Percentiles rank a stretch among this genome's conserved stretches.
These are phyloP conservation scores for Ailanthus altissimus DNA, from an alignment of 345 rosid species.

Conservation along the genomic window DNA sequence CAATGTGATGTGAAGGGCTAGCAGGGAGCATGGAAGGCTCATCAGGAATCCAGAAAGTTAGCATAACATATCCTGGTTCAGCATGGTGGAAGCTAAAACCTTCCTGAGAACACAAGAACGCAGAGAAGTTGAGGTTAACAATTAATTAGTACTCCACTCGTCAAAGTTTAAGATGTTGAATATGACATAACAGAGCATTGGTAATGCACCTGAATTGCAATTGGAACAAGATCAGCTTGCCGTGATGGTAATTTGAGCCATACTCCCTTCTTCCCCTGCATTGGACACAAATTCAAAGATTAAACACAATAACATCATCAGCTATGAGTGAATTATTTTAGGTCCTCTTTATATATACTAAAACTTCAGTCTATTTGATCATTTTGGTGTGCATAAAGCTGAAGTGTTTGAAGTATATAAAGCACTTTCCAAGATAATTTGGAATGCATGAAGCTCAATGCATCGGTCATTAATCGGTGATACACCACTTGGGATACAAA, in stretches of 20 bases:
- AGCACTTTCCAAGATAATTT: neutral
- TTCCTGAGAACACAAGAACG: slow-evolving; percentile 29
- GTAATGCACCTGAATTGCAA: slow-evolving; percentile 43
- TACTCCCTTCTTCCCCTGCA: slow-evolving; percentile 49
- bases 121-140: neutral
- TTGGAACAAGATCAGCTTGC: slow-evolving; percentile 50
- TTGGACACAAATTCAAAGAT: neutral
- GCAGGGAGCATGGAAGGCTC: slow-evolving; percentile 48
- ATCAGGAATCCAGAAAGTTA: slow-evolving; percentile 55
- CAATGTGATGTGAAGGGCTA: slow-evolving; percentile 57
- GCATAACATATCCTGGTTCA: slow-evolving; percentile 52
- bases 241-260: slow-evolving; percentile 46
- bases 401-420: neutral
- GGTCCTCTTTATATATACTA: neutral
- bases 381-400: neutral
- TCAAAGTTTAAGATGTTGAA: neutral
- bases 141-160: neutral
- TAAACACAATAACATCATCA: neutral
- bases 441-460: neutral
- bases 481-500: no score
- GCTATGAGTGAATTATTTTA: neutral
- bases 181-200: neutral
- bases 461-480: no score
- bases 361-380: neutral
- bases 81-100: slow-evolving; percentile 58